These are phyloP conservation scores for Ascochyta clinopodiicola DNA, from an alignment of 2,329 filamentous ascomycete genomes.

Conservation along the genomic window DNA sequence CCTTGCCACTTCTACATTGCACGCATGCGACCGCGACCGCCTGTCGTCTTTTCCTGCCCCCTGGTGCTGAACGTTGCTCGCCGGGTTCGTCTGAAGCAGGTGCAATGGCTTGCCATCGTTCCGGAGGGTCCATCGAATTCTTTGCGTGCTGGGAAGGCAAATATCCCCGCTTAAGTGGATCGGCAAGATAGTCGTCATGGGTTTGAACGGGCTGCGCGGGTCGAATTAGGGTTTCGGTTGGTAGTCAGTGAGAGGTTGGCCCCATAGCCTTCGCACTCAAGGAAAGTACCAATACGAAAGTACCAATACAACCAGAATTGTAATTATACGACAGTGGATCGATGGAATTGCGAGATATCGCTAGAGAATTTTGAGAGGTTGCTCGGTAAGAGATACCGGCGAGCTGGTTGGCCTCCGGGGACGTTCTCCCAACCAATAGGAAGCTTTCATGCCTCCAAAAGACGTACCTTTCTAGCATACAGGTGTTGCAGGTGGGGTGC, in stretches of 20 bases:
- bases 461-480: background rate
- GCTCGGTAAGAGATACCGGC: constrained; percentile 19
- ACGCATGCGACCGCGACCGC: constrained; percentile 33
- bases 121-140: constrained; percentile 26
- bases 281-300: background rate
- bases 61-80: constrained; percentile 25
- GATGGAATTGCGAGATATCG: constrained; percentile 8
- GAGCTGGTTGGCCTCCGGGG: constrained; percentile 7
- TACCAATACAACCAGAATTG: background rate
- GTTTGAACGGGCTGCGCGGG: constrained; percentile 1
- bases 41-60: constrained; percentile 27
- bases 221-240: background rate
- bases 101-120: constrained; percentile 34
- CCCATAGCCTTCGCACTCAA: background rate
- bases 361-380: constrained; percentile 9
- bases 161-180: constrained; percentile 14
- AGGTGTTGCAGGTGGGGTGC: background rate
- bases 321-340: constrained; percentile 1
- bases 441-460: background rate
- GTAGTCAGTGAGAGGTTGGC: background rate
- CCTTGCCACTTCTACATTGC: constrained; percentile 32
- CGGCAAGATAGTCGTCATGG: constrained; percentile 11
- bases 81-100: constrained; percentile 33
- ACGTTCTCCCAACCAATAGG: constrained; percentile 18
- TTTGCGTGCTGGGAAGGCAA: background rate